Evolutionary conservation across 2,329 filamentous ascomycete species (phyloP), one percentile per base, ranked within the genome.

Genomic region (Claviceps digitariae): DNA sequence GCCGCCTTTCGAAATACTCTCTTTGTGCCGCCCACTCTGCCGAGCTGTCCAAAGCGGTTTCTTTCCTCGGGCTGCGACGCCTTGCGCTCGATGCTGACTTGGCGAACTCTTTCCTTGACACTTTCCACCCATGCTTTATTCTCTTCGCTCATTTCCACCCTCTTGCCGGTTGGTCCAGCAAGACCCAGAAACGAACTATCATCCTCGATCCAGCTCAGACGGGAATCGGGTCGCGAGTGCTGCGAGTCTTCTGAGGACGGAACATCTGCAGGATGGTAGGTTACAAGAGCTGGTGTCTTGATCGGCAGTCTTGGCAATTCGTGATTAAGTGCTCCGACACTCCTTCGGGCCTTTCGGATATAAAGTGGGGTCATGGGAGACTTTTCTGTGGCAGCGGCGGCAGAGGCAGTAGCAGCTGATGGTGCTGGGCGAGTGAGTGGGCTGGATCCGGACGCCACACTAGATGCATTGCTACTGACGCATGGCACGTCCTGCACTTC

Each of bases 121-220:
- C 82, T 87, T 66, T 90, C 84, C 10, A 93, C 85, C 87, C 87
- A 93, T 41, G 83, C 82, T 54, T 81, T 75, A 63, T 84, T 87
- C 67, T 90, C 83, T 53, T 83, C 81, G 53, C 82, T 86, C 70
- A 82, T 86, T 63, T 75, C 78, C 8, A 79, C 76, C 58, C 77
- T 79, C 66, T 80, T 84, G 38, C 77, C 74, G 48, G 77, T 80
- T 1, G 86, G 86, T 0, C 86, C 86, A 0, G 85, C 84, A 49
- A 90, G 78, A 5, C 86, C 85, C 7, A 88, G 74, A 56, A 71
- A 71, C 9, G 75, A 74, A 60, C 72, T 76, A 57, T 79, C 80
- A 23, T 82, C 79, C 56, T 82, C 79, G 12, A 74, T 71, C 78
- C 78, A 82, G 57, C 74, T 75, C 6, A 79, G 58, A 5, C 73